A percentile compares a stretch with the other conserved stretches of the same genome.
These are phyloP conservation scores for Aristolochia contorta DNA, from an alignment of 164 flowering plant genomes.

Conservation along the genomic window DNA sequence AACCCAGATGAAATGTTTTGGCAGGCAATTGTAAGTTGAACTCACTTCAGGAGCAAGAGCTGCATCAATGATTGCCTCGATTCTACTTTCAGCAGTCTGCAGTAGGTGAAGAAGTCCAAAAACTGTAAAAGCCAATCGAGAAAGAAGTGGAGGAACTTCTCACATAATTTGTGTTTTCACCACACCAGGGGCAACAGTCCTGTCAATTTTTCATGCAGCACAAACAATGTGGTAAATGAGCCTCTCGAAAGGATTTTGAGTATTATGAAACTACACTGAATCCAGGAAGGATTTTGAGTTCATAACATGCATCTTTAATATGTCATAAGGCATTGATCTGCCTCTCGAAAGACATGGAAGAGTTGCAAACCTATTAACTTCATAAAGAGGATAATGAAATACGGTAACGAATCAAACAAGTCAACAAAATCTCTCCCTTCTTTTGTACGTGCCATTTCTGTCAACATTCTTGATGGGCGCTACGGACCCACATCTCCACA, in stretches of 20 bases:
- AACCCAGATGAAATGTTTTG: not conserved
- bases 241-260: not conserved
- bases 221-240: not conserved
- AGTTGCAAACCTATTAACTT: too few species aligned
- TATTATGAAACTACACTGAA: not conserved
- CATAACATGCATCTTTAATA: too few species aligned
- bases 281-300: not conserved
- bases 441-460: too few species aligned
- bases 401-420: too few species aligned
- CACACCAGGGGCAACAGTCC: conserved; percentile 84
- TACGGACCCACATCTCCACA: too few species aligned
- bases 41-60: conserved; percentile 83
- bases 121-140: conserved; percentile 32
- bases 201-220: conserved; percentile 15
- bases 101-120: conserved; percentile 51
- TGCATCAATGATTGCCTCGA: conserved; percentile 65
- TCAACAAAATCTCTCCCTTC: too few species aligned
- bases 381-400: too few species aligned
- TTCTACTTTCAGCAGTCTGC: conserved; percentile 56
- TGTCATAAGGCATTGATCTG: too few species aligned
- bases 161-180: conserved; percentile 79
- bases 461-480: too few species aligned
- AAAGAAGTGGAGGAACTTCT: conserved; percentile 54
- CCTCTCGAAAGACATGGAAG: too few species aligned
- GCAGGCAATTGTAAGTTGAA: conserved; percentile 3